These are phyloP conservation scores for Candolleomyces eurysporus DNA, from an alignment of 768 basidiomycete species.

Conservation along the genomic window DNA sequence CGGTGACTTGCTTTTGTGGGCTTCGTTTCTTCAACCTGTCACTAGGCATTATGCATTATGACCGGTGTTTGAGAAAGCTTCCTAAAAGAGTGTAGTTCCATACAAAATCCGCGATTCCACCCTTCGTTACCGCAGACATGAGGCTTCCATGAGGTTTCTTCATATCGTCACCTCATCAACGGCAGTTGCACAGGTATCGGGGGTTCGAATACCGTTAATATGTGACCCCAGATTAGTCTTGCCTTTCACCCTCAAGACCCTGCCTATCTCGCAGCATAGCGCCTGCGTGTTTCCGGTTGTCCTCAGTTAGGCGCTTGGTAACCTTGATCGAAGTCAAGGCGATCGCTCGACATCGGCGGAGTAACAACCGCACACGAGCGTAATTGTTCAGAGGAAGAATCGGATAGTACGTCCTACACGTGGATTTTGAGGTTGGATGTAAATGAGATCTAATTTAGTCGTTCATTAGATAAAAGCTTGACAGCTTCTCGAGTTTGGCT, in stretches of 20 bases:
- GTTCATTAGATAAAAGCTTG: slow-evolving; percentile 4
- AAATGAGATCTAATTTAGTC: not conserved
- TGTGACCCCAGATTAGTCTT: too few species aligned
- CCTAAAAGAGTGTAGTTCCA: not conserved
- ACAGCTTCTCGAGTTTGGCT: not conserved
- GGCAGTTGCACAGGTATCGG: too few species aligned
- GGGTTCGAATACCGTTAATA: too few species aligned
- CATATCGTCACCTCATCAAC: not conserved
- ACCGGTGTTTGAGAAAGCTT: not conserved
- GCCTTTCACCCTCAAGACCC: not conserved
- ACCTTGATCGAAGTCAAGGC: not conserved
- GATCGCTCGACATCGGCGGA: not conserved
- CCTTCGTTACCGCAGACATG: not conserved
- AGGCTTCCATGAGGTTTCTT: not conserved
- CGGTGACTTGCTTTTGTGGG: not conserved
- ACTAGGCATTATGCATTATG: not conserved
- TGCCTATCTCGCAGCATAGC: not conserved
- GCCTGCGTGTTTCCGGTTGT: not conserved
- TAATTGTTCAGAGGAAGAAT: not conserved
- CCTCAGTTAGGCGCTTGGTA: not conserved
- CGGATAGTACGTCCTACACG: not conserved
- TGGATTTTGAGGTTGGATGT: not conserved
- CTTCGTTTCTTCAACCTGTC: not conserved
- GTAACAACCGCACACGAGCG: not conserved
- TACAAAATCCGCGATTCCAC: not conserved